Evolutionary conservation across 2,329 filamentous ascomycete genomes (phyloP).

Genomic region (Cadophora sp.): DNA sequence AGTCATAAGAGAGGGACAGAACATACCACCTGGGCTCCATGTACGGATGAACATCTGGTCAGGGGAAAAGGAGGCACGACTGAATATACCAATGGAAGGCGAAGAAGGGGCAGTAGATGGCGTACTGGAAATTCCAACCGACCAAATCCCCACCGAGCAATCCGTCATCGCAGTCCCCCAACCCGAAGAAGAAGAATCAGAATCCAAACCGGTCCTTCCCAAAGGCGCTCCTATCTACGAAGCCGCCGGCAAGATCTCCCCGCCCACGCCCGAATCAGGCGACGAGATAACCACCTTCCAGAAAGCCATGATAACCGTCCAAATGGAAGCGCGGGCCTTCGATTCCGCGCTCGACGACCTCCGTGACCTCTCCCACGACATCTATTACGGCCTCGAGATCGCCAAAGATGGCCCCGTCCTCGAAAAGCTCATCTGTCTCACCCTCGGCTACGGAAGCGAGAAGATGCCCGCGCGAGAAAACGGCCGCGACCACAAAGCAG

Average conservation of each 20-base stretch:
- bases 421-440: conserved; percentile 62
- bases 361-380: conserved; percentile 70
- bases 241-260: conserved; percentile 61
- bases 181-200: conserved; percentile 44
- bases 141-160: conserved; percentile 57
- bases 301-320: conserved; percentile 57
- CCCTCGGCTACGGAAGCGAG: conserved; percentile 43
- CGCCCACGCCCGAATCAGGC: conserved; percentile 50
- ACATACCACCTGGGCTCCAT: conserved; percentile 69
- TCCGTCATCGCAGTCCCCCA: conserved; percentile 44
- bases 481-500: conserved; percentile 51
- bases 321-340: conserved; percentile 47
- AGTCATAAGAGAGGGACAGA: conserved; percentile 66
- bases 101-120: conserved; percentile 55
- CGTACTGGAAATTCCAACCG: conserved; percentile 55
- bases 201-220: conserved; percentile 46
- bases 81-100: conserved; percentile 60
- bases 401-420: conserved; percentile 60
- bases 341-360: conserved; percentile 56
- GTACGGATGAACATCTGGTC: conserved; percentile 70
- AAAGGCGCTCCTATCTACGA: conserved; percentile 63
- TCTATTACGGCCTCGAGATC: conserved; percentile 72
- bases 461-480: conserved; percentile 33
- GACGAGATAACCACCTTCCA: conserved; percentile 54
- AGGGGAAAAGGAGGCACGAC: conserved; percentile 69